These are phyloP conservation scores for Cryptococcus neoformans DNA, from an alignment of 1,284 basidiomycete genomes.

Conservation along the genomic window DNA sequence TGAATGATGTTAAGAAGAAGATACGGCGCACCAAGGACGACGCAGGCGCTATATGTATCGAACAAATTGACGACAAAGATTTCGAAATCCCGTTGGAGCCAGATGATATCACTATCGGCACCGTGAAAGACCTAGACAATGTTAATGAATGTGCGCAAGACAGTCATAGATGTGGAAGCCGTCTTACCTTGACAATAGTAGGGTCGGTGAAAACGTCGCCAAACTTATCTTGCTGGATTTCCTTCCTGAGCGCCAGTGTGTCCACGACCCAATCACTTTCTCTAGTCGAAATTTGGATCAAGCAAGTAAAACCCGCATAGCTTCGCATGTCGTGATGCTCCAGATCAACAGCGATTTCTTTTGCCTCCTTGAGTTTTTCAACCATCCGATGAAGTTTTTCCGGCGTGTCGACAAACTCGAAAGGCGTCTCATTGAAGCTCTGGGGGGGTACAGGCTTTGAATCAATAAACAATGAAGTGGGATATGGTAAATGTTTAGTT, in stretches of 20 bases:
- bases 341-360: slow-evolving; percentile 88
- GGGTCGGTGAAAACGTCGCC: slow-evolving; percentile 76
- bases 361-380: slow-evolving; percentile 60
- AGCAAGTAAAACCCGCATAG: slow-evolving; percentile 82
- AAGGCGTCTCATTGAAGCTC: slow-evolving; percentile 66
- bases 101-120: slow-evolving; percentile 88
- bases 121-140: slow-evolving; percentile 77
- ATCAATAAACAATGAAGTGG: slow-evolving; percentile 62
- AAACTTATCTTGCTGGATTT: slow-evolving; percentile 56
- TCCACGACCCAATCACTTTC: slow-evolving; percentile 86
- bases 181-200: slow-evolving; percentile 71
- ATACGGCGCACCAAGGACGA: slow-evolving; percentile 62
- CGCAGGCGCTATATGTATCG: slow-evolving; percentile 94
- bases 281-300: slow-evolving; percentile 90
- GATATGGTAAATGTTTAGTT: slow-evolving; percentile 67
- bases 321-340: slow-evolving; percentile 88
- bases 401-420: slow-evolving; percentile 65
- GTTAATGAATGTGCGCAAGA: no score
- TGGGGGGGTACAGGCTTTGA: slow-evolving; percentile 53
- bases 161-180: slow-evolving; percentile 10
- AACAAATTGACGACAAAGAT: slow-evolving; percentile 92
- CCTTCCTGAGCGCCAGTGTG: slow-evolving; percentile 69
- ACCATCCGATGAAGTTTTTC: slow-evolving; percentile 26
- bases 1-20: neutral
- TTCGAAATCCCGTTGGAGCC: slow-evolving; percentile 95